Evolutionary conservation across 192 early-diverging fungal species (phyloP), one percentile per base, ranked within the genome.

Genomic region (Dissophora ornata): DNA sequence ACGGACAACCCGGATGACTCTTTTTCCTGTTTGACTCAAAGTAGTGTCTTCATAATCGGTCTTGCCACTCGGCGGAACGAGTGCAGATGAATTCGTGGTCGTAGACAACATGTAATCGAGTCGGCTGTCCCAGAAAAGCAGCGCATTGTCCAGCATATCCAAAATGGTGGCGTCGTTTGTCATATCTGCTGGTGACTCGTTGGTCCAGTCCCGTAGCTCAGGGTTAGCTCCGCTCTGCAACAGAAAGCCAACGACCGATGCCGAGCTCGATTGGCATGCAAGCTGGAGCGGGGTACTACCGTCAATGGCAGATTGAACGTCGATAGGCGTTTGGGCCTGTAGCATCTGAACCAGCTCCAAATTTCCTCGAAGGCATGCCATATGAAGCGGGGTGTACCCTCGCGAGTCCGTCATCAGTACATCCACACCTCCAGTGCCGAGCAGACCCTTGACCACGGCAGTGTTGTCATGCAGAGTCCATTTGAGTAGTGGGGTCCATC

Each of bases 231-330:
- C 67, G 0, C 56, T 61, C 32, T 66, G 56, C 51, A 81, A 26
- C 4, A 81, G 49, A 58, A 71, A 67, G 22, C 63, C 52, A 10
- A 81, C 71, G n/a, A 77, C 57, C 15, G 67, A 24, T 3, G 40
- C 46, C 1, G 67, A 62, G 25, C 57, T 54, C 25, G 58, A 64
- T 38, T 70, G 64, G 30, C 80, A 71, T 6, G 79, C 78, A 10
- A 84, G 55, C n/a, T 84, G 83, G 10, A 84, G 57, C 0, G 81
- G 49, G 16, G 81, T 82, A 19, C 74, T 79, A 8, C 83, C 83
- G 36, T 80, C 57, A 3, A 64, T 45, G 16, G 60, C 38, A 18
- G 81, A 79, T 34, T 75, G 67, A 13, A 65, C 11, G 36, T 82
- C 62, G 19, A 50, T 51, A 0, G 48, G 54, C 5, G 62, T 68